Evolutionary conservation across 345 rosid genomes (phyloP).

Genomic region (Crucihimalaya himalaica): DNA sequence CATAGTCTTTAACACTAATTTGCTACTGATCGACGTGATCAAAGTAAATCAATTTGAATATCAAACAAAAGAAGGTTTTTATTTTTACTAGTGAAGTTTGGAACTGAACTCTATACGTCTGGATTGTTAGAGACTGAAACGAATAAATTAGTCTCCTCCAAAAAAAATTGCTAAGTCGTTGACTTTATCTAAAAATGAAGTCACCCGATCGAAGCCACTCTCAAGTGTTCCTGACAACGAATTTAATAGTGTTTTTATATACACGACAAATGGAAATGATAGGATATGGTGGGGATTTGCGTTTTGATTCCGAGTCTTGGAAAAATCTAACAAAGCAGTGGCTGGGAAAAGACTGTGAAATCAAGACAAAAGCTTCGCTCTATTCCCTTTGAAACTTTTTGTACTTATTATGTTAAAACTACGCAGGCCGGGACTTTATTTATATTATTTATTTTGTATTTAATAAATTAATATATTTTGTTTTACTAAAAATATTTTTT

Average conservation of each 20-base stretch:
- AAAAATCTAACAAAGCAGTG: neutral
- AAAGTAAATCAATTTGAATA: neutral
- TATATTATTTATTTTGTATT: too few relatives aligned
- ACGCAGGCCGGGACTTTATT: too few relatives aligned
- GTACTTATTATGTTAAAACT: neutral
- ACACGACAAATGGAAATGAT: neutral
- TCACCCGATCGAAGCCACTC: conserved; percentile 8
- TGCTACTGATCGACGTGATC: too few relatives aligned
- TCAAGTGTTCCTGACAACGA: conserved; percentile 5
- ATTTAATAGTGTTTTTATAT: conserved; percentile 6
- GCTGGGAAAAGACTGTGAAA: conserved; percentile 4
- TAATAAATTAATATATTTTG: too few relatives aligned
- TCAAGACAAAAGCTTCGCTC: neutral
- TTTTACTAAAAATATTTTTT: too few relatives aligned
- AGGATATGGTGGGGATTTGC: neutral
- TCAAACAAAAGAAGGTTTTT: neutral
- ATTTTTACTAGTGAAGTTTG: too few relatives aligned
- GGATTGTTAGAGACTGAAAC: neutral
- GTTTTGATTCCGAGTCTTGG: neutral
- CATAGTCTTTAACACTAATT: too few relatives aligned
- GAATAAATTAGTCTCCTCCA: neutral
- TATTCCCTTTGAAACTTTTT: too few relatives aligned
- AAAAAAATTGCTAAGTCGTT: neutral
- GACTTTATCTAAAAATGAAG: conserved; percentile 5
- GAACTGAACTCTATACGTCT: neutral